Conservation (phyloP, 73 alveolate species). For the Blepharisma stoltei region DNA sequence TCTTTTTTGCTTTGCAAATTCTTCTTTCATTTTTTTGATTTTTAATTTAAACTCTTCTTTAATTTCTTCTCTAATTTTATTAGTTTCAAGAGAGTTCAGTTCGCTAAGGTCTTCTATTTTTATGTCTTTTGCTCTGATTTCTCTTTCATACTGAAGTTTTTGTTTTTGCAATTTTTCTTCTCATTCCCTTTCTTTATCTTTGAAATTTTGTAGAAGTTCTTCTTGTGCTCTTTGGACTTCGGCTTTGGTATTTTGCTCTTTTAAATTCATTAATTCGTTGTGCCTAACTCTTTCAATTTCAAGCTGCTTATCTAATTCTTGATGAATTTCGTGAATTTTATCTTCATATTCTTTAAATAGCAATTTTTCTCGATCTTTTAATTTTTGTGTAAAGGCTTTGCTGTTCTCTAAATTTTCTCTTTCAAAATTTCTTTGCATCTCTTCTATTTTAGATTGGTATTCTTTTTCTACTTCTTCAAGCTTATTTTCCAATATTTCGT, state of each 20-base stretch:
- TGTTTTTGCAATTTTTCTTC: neutral
- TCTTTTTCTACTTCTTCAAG: neutral
- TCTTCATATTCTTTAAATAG: neutral
- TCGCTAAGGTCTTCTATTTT: neutral
- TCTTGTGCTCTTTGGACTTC: constrained; percentile 24
- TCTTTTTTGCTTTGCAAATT: neutral
- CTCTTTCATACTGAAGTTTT: neutral
- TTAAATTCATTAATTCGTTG: neutral
- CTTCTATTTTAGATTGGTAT: neutral
- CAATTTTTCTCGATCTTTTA: neutral
- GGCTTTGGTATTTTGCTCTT: neutral
- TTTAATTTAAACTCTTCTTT: constrained; percentile 19
- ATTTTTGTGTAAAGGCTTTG: neutral
- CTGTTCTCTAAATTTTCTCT: neutral
- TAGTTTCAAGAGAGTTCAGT: constrained; percentile 4
- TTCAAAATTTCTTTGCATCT: neutral
- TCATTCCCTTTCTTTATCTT: neutral
- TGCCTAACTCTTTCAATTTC: neutral
- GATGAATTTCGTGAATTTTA: neutral
- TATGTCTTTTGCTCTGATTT: neutral
- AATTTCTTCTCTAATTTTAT: neutral
- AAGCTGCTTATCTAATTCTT: constrained; percentile 1
- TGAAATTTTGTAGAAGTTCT: neutral
- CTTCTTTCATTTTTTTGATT: constrained; percentile 3
- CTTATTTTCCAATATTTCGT: neutral